phyloP scores from a whole-genome alignment of 192 early-diverging fungal genomes.

The Coemansia sp. region DNA sequence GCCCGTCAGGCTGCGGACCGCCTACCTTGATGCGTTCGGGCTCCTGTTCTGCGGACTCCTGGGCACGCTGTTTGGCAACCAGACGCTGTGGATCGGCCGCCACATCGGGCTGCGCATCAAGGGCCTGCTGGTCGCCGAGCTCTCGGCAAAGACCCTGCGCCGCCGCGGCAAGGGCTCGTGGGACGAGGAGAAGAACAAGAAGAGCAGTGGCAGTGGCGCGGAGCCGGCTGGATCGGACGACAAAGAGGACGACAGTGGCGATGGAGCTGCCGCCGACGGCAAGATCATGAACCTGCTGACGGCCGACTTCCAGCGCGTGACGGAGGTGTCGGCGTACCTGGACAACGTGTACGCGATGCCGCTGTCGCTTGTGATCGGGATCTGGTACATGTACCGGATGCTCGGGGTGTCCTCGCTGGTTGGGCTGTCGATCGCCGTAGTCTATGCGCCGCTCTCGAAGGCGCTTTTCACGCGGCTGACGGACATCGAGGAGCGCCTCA shows the following conservation, averaged over 20 bases:
- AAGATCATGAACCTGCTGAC: conserved; percentile 75
- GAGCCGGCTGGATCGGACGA: too few relatives aligned
- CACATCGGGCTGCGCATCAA: conserved; percentile 63
- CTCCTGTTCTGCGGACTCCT: conserved; percentile 55
- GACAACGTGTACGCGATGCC: conserved; percentile 65
- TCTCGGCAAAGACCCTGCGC: conserved; percentile 65
- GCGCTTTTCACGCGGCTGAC: conserved; percentile 55
- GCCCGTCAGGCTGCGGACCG: conserved; percentile 13
- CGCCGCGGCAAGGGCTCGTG: conserved; percentile 62
- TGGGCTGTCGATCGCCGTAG: conserved; percentile 67
- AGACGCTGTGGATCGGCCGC: conserved; percentile 67
- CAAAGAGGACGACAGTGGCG: too few relatives aligned
- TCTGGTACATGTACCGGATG: conserved; percentile 69
- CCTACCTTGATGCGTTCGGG: conserved; percentile 64
- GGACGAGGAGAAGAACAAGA: conserved; percentile 14
- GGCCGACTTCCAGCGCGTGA: conserved; percentile 67
- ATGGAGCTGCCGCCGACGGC: conserved; percentile 55
- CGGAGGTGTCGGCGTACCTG: conserved; percentile 57
- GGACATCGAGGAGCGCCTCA: conserved; percentile 63
- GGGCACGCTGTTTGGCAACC: conserved; percentile 50
- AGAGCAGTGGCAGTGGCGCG: conserved; percentile 28
- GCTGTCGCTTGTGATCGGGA: conserved; percentile 64
- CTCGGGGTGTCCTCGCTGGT: conserved; percentile 81
- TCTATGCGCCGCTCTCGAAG: conserved; percentile 61
- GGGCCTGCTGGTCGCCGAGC: conserved; percentile 63